Percentiles rank a stretch among this genome's conserved stretches.
Evolutionary conservation across 495 filamentous ascomycete species (phyloP).

Genomic region (Xylaria venustula): DNA sequence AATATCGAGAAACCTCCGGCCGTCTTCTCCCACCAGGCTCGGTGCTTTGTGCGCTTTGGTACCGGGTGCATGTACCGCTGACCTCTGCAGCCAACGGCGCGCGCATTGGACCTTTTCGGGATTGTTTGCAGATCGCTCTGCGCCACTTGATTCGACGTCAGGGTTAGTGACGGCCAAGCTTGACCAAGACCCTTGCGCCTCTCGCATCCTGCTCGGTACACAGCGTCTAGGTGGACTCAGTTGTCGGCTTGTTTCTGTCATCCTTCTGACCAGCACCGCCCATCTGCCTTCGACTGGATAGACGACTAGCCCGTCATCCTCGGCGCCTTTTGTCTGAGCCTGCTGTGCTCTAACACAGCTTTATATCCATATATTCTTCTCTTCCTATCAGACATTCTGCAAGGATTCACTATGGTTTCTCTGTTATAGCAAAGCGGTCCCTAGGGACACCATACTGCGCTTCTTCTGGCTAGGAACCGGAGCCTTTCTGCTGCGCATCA

Average conservation of each 20-base stretch:
- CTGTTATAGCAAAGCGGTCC: slow-evolving; percentile 59
- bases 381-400: slow-evolving; percentile 2
- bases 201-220: neutral
- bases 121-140: slow-evolving; percentile 16
- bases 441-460: slow-evolving; percentile 48
- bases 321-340: neutral
- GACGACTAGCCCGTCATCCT: neutral
- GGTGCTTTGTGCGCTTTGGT: neutral
- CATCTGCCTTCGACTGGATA: slow-evolving; percentile 5
- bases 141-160: slow-evolving; percentile 25
- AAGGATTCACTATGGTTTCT: slow-evolving; percentile 37
- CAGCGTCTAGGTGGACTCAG: slow-evolving; percentile 2
- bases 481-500: slow-evolving; percentile 25
- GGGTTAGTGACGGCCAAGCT: slow-evolving; percentile 24
- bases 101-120: slow-evolving; percentile 1
- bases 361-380: neutral
- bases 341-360: neutral
- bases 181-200: slow-evolving; percentile 28
- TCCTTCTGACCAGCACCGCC: neutral
- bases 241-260: neutral
- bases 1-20: neutral
- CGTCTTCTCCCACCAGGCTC: neutral
- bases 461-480: slow-evolving; percentile 26
- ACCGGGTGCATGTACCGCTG: neutral
- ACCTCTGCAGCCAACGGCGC: neutral